Base-by-base conservation (phyloP, 139 green algal genomes). In the Pleodorina starrii region DNA sequence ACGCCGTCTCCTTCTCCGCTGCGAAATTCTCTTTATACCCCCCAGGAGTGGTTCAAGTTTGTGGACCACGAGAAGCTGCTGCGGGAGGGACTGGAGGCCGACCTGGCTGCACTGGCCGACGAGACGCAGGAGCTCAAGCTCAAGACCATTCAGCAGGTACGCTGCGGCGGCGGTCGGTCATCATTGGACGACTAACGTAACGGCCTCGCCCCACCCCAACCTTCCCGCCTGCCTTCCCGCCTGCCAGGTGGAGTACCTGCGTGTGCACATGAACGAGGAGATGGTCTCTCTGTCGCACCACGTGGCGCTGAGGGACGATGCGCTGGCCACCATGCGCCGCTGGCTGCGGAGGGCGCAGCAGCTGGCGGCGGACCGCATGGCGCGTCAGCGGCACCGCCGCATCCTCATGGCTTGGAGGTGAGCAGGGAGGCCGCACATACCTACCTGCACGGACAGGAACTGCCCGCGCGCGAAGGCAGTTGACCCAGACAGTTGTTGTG, bases 51-150 rank as follows among this genome's bases (percentile, higher is more conserved):
- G 90, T 85, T 92, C 44, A 91, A 91, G 72, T 97, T 96, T 90
- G 95, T 97, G 11, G 92, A 96, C 63, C 84, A 91, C 6, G 95
- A 97, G 89, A 95, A 96, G 90, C 11, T 82, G 46, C 76, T 90
- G 29, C 90, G 95, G 0, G 38, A 86, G 35, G 86, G 48, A 6
- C 82, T 95, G 16, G 94, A 96, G 90, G 86, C 69, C 17, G 85
- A 94, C 12, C 44, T 97, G 43, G 82, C 80, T 19, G 74, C 89
- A 35, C 72, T 96, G 87, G 27, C 90, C 25, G 88, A 95, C 46
- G 93, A 96, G 54, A 59, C 91, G 0, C 48, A 89, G 29, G 82
- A 92, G n/a, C 86, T 97, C 77, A 91, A 91, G 50, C 44, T 91
- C 38, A 95, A 94, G 84, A 93, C 94, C 44, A 91, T 93, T 21